phyloP scores from a whole-genome alignment of 305 asterid species.

The Fraxinus latifolia region DNA sequence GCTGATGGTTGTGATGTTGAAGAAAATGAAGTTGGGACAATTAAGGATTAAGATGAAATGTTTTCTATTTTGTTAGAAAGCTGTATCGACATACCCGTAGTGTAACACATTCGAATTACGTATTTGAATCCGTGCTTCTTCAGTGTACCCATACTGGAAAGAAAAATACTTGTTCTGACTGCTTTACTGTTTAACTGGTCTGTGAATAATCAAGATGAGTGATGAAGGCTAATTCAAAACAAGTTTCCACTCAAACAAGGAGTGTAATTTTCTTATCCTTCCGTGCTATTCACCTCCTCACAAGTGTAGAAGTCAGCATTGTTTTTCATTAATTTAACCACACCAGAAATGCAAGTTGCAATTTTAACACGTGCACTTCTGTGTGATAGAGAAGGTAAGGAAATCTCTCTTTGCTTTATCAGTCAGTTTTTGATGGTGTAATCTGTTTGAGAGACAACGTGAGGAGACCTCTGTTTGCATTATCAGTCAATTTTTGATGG shows the following conservation, averaged over 20 bases:
- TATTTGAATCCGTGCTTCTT: not conserved
- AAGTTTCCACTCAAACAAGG: not conserved
- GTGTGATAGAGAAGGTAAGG: not conserved
- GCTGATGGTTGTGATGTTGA: not conserved
- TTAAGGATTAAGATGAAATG: not conserved
- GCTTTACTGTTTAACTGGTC: not conserved
- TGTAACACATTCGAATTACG: not conserved
- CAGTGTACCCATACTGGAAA: not conserved
- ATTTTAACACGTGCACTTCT: not conserved
- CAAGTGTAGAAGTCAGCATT: not conserved
- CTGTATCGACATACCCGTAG: not conserved
- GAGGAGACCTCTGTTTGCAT: not conserved
- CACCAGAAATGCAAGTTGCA: not conserved
- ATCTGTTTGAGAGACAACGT: not conserved
- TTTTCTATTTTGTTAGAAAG: not conserved
- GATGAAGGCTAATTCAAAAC: not conserved
- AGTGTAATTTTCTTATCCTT: not conserved
- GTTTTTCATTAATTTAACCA: not conserved
- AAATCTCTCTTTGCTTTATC: not conserved
- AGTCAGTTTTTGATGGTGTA: not conserved
- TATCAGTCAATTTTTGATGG: not conserved
- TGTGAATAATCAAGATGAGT: not conserved
- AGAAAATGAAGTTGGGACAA: not conserved
- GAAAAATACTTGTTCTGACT: not conserved
- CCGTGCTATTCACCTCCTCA: not conserved